phyloP scores from a whole-genome alignment of 83 land plant species.

The Picea mariana region DNA sequence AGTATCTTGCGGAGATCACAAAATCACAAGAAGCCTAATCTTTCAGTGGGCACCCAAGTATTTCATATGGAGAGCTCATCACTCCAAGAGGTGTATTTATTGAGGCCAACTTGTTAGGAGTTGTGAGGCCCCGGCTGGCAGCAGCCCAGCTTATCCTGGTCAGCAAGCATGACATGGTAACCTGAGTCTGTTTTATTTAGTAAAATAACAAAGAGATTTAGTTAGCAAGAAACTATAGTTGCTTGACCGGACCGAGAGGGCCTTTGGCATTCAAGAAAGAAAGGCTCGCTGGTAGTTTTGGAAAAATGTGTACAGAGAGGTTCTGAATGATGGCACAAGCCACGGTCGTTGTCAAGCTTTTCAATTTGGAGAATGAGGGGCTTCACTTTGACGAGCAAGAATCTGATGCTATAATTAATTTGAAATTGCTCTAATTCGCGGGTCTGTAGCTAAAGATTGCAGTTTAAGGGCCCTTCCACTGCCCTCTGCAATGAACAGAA shows the following conservation, averaged over 20 bases:
- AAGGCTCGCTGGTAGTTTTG: neutral
- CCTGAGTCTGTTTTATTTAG: too few species aligned
- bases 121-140: neutral
- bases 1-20: neutral
- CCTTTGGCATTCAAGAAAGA: too few species aligned
- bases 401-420: too few species aligned
- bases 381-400: neutral
- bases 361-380: neutral
- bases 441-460: too few species aligned
- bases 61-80: constrained; percentile 20
- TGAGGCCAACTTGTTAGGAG: constrained; percentile 17
- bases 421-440: too few species aligned
- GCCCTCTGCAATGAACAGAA: too few species aligned
- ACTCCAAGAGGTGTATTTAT: constrained; percentile 17
- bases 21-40: neutral
- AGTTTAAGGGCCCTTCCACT: too few species aligned
- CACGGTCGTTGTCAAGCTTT: neutral
- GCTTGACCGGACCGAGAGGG: too few species aligned
- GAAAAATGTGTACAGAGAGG: constrained; percentile 16
- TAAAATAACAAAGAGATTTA: too few species aligned
- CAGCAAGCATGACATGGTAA: too few species aligned
- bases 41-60: neutral
- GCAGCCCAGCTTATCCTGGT: too few species aligned
- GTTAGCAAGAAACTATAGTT: too few species aligned
- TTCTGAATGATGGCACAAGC: neutral